These are phyloP conservation scores for Datura wrightii DNA, from an alignment of 257 asterid species.

Conservation along the genomic window DNA sequence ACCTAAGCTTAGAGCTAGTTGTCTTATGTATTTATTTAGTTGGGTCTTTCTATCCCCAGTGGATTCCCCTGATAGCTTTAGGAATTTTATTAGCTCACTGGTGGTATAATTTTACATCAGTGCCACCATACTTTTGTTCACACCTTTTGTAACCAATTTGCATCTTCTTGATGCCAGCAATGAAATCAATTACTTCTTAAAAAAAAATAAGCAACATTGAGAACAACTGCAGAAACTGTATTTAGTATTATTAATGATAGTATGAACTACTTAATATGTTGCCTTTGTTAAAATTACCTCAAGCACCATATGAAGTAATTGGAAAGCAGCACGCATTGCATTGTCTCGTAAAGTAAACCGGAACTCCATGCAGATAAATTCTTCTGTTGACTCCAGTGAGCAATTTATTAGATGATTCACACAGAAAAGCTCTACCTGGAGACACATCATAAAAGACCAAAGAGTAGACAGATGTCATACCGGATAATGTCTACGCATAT, in stretches of 20 bases:
- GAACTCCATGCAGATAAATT: conserved; percentile 97
- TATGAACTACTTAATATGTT: conserved; percentile 5
- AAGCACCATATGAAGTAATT: conserved; percentile 99
- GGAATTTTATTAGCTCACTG: no score
- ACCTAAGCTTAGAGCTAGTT: no score
- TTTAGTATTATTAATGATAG: background rate
- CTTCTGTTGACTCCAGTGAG: conserved; percentile 99
- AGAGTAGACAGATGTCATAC: conserved; percentile 28
- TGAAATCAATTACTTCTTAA: no score
- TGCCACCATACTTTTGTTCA: no score
- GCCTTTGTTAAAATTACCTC: conserved; percentile 60
- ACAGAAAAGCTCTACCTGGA: conserved; percentile 96
- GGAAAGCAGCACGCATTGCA: conserved; percentile 99
- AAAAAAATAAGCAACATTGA: conserved; percentile 12
- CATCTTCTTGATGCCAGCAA: no score
- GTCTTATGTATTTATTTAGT: no score
- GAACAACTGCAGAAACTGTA: conserved; percentile 5
- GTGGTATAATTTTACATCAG: no score
- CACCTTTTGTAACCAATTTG: no score
- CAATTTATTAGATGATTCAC: conserved; percentile 96
- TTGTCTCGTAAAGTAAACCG: conserved; percentile 92
- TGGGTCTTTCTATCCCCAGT: no score
- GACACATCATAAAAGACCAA: conserved; percentile 36
- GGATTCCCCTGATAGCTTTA: no score
- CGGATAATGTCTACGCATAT: conserved; percentile 8